Base-by-base conservation (phyloP, 208 protist genomes). In the Acanthamoeba culbertsoni region DNA sequence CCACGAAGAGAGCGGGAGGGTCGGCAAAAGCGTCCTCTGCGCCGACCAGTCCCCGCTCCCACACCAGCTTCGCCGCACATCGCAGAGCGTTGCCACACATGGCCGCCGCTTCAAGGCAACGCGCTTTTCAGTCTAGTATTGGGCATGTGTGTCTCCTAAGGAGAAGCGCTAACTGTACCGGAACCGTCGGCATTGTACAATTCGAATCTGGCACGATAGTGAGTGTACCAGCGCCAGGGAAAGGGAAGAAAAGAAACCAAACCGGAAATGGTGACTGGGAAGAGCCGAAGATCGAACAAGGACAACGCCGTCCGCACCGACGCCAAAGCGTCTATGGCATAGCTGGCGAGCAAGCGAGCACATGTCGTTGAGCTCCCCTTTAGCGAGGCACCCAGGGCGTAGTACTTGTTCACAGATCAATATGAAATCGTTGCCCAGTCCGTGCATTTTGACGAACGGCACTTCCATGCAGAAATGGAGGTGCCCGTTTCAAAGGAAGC, bases 61-160 rank as follows among this genome's bases (percentile, higher is more conserved):
- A 82, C 14, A 31, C 71, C 0, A 82, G 71, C 45, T 82, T 82
- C 42, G 71, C 71, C 71, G 28, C 71, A 35, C 71, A 82, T 16
- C 71, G 71, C 26, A 82, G 71, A 10, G 71, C 71, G 45, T 82
- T 82, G 26, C 71, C 71, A 31, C 71, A 82, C 71, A 82, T 82
- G 16, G 71, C 71, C 42, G 71, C 71, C 37, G 71, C 71, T 82
- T 37, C 14, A n/a, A 37, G 20, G 31, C 31, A 10, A 68, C 48
- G 8, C 8, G 18, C 8, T 55, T 55, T 23, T 8, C 48, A 55
- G 8, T 55, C 8, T 18, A 8, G 48, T 23, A 55, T 55, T 55
- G 8, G 18, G 8, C 12, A 55, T 55, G 12, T 23, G 8, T 55
- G 8, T 55, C 8, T 55, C 18, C 18, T 55, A 55, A 23, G 8